phyloP scores from a whole-genome alignment of 106 monocot genomes.

The Allium fistulosum region DNA sequence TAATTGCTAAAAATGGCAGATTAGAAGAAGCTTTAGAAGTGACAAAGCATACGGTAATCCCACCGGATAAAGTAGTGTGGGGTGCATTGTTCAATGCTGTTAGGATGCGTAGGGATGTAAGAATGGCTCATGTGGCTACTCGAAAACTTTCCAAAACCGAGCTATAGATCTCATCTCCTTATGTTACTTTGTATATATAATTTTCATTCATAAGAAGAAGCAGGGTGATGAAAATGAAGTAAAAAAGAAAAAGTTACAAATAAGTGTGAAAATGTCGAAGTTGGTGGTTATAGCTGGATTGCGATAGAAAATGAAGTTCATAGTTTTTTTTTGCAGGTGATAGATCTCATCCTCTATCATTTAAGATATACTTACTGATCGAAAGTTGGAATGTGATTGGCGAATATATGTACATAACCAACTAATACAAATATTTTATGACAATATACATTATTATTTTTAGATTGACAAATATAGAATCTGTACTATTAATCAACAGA shows the following conservation, averaged over 20 bases:
- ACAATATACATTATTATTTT: no score
- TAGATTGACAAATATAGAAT: no score
- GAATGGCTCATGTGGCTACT: conserved; percentile 51
- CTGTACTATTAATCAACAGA: no score
- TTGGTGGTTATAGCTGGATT: conserved; percentile 86
- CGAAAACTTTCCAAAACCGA: conserved; percentile 44
- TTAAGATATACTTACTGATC: conserved; percentile 45
- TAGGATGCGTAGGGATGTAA: conserved; percentile 42
- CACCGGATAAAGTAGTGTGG: conserved; percentile 71
- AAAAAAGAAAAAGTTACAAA: conserved; percentile 53
- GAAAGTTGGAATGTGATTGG: conserved; percentile 36
- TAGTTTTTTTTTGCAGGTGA: conserved; percentile 65
- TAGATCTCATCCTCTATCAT: conserved; percentile 47
- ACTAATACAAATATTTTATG: conserved; percentile 43
- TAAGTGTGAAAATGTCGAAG: conserved; percentile 37
- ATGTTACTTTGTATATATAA: conserved; percentile 66
- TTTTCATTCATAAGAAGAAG: conserved; percentile 57
- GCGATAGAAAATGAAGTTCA: conserved; percentile 53
- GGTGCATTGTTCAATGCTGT: conserved; percentile 78
- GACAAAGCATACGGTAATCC: conserved; percentile 43
- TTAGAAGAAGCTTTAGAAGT: conserved; percentile 68
- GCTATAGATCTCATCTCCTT: conserved; percentile 60
- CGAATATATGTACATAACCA: conserved; percentile 6
- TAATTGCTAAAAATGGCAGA: conserved; percentile 63
- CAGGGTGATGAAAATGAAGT: conserved; percentile 55